Conservation (phyloP, 352 stramenopile genomes). For the Phytopythium kandeliae region DNA sequence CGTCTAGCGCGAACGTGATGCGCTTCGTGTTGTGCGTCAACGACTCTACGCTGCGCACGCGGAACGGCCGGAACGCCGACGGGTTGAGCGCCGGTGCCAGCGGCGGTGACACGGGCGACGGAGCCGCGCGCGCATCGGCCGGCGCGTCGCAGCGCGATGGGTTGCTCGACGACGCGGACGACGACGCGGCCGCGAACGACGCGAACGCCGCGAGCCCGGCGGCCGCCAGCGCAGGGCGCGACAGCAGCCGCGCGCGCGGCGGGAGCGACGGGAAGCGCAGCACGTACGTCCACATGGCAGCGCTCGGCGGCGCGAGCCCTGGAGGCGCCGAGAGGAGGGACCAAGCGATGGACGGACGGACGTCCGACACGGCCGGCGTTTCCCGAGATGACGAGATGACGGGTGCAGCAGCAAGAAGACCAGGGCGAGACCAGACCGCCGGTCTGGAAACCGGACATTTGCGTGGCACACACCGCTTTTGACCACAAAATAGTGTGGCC, state of each 20-base stretch:
- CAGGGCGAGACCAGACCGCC: too few relatives aligned
- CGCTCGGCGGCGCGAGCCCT: too few relatives aligned
- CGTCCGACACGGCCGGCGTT: too few relatives aligned
- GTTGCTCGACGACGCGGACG: slow-evolving; percentile 15
- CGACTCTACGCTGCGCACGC: slow-evolving; percentile 60
- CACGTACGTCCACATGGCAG: slow-evolving; percentile 38
- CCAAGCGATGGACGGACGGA: too few relatives aligned
- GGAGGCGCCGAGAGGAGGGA: too few relatives aligned
- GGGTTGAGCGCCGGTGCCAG: slow-evolving; percentile 38
- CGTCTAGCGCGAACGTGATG: slow-evolving; percentile 61
- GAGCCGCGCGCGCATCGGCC: slow-evolving; percentile 9
- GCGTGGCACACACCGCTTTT: too few relatives aligned
- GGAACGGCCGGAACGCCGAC: slow-evolving; percentile 68
- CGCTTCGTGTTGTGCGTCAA: slow-evolving; percentile 79
- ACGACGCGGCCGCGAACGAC: slow-evolving; percentile 12
- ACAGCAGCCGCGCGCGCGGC: slow-evolving; percentile 26
- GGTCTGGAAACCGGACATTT: too few relatives aligned
- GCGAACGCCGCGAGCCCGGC: slow-evolving; percentile 38
- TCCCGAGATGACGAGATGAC: slow-evolving; percentile 1
- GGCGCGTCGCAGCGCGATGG: slow-evolving; percentile 10
- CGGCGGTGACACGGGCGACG: slow-evolving; percentile 11
- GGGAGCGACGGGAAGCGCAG: slow-evolving; percentile 46
- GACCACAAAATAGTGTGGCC: too few relatives aligned
- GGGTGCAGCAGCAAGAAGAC: slow-evolving; percentile 4
- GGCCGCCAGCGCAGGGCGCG: slow-evolving; percentile 23